Evolutionary conservation across 495 filamentous ascomycete genomes (phyloP).

Genomic region (Xylaria flabelliformis): DNA sequence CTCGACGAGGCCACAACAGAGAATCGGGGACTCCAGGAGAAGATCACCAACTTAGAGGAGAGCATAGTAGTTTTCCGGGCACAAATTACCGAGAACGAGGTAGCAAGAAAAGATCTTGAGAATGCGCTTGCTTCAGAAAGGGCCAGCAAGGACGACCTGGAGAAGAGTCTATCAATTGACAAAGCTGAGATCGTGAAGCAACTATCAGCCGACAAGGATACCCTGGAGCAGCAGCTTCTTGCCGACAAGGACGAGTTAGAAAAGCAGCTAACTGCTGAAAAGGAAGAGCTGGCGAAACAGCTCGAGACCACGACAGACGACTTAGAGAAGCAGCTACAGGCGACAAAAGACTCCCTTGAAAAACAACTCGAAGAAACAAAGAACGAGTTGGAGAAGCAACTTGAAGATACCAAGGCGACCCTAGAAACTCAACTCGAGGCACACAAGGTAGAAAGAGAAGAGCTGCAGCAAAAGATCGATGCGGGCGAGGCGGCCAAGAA

Average conservation of each 20-base stretch:
- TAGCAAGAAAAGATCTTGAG: slow-evolving; percentile 32
- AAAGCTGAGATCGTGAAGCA: slow-evolving; percentile 7
- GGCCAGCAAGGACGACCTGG: slow-evolving; percentile 15
- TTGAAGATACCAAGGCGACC: slow-evolving; percentile 31
- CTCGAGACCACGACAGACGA: slow-evolving; percentile 39
- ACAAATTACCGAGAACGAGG: slow-evolving; percentile 32
- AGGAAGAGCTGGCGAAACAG: slow-evolving; percentile 44
- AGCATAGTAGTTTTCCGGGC: slow-evolving; percentile 30
- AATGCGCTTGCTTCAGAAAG: slow-evolving; percentile 32
- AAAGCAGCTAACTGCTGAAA: slow-evolving; percentile 12
- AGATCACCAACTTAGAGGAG: slow-evolving; percentile 33
- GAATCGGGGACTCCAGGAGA: slow-evolving; percentile 29
- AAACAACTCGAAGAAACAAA: slow-evolving; percentile 15
- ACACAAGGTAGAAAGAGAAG: slow-evolving; percentile 20
- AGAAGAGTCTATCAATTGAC: slow-evolving; percentile 6
- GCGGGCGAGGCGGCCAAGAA: slow-evolving; percentile 26
- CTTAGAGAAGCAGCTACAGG: slow-evolving; percentile 6
- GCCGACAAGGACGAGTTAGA: slow-evolving; percentile 2
- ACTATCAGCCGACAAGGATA: slow-evolving; percentile 11
- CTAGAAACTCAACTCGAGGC: slow-evolving; percentile 29
- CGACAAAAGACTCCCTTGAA: background rate
- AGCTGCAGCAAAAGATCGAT: slow-evolving; percentile 26
- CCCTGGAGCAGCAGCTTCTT: slow-evolving; percentile 15
- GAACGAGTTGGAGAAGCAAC: slow-evolving; percentile 20
- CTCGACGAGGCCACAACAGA: slow-evolving; percentile 31